Base-by-base conservation (phyloP, 2,329 filamentous ascomycete genomes). In the Pseudogymnoascus sp. region DNA sequence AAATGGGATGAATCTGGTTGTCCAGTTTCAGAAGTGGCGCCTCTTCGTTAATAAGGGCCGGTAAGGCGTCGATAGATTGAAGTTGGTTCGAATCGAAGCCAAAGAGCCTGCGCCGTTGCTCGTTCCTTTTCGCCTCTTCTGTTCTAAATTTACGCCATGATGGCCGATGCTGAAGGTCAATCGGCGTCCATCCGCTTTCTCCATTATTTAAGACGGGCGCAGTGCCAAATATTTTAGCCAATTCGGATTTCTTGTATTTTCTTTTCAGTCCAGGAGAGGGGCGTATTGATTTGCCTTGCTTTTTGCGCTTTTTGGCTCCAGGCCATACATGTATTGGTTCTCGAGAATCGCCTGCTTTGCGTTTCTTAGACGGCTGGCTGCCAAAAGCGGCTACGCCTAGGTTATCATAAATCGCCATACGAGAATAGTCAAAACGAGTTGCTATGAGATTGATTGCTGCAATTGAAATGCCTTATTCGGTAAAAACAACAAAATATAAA, bases 101-200 rank as follows among this genome's bases (percentile, higher is more conserved):
- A 55, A 17, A 55, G 4, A 55, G n/a, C 44, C 44, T 55, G 27
- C 44, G 44, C 8, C 44, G 44, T 27, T 55, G 44, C 44, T 55
- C 44, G 7, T 55, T 55, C 8, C 44, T 55, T n/a, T 55, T 55
- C 4, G 44, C 44, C 44, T 55, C 44, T n/a, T 55, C 44, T n/a
- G 44, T 55, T 33, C 44, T 55, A n/a, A 55, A 55, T 55, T 55
- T 27, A 27, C 27, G 27, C 44, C 44, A 55, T 8, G 44, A 33
- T 10, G 44, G 44, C 10, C 44, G 27, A 55, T 55, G 44, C 9
- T 55, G 44, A 31, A 55, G 44, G 44, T 55, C 10, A 10, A 55
- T 55, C 27, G 44, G 44, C 25, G 44, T 55, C 44, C 44, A 55
- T 9, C 44, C 44, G 27, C 44, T 55, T 33, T 55, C n/a, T 25